Conservation (phyloP, 176 grass and related monocot species). For the maize (Zea mays) region Zm-B73-REFERENCE-NAM-5.0 NC_050104.1:18353501-18354000, state of each 20-base stretch:
- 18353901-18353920: constrained; percentile 56
- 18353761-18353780: constrained; percentile 74
- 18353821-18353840: constrained; percentile 9
- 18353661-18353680: constrained; percentile 12
- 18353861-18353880: constrained; percentile 30
- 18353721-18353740: constrained; percentile 76
- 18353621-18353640: neutral
- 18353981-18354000: neutral
- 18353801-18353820: constrained; percentile 35
- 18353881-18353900: constrained; percentile 69
- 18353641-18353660: neutral
- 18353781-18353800: constrained; percentile 51
- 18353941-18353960: constrained; percentile 60
- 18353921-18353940: constrained; percentile 63
- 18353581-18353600: neutral
- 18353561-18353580: neutral
- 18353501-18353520: neutral
- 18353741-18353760: constrained; percentile 63
- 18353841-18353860: constrained; percentile 16
- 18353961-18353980: constrained; percentile 25
- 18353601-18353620: neutral
- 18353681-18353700: neutral
- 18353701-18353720: constrained; percentile 36
- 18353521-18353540: neutral
- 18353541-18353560: constrained; percentile 8